phyloP scores from a whole-genome alignment of 495 filamentous ascomycete species.

The Acidomyces sp. region DNA sequence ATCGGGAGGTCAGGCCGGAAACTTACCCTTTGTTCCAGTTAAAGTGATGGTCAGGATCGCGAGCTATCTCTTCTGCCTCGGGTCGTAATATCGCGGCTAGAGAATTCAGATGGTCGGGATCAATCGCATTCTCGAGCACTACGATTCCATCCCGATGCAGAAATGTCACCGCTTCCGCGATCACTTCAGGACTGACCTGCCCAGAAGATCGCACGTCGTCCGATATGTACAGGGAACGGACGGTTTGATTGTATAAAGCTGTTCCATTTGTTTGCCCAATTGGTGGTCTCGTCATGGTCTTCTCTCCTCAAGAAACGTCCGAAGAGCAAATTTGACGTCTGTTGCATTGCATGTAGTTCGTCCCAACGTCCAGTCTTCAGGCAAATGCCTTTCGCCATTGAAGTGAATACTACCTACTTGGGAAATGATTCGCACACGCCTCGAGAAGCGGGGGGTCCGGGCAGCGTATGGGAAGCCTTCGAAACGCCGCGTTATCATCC shows the following conservation, averaged over 20 bases:
- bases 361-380: no score
- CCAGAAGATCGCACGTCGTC: slow-evolving; percentile 1
- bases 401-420: no score
- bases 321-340: no score
- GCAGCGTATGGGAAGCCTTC: no score
- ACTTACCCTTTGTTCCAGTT: slow-evolving; percentile 16
- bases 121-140: slow-evolving; percentile 15
- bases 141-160: slow-evolving; percentile 16
- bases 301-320: no score
- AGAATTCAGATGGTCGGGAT: slow-evolving; percentile 10
- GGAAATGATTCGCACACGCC: no score
- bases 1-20: no score
- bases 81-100: slow-evolving; percentile 7
- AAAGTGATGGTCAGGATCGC: slow-evolving; percentile 16
- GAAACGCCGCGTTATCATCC: no score
- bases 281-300: background rate
- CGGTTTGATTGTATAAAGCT: slow-evolving; percentile 6
- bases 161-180: slow-evolving; percentile 14
- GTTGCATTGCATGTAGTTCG: no score
- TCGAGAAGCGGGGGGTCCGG: no score
- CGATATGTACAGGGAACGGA: slow-evolving; percentile 5
- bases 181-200: slow-evolving; percentile 4
- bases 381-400: no score
- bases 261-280: background rate
- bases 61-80: slow-evolving; percentile 14